These are phyloP conservation scores for Choricystis sp. DNA, from an alignment of 139 green algal genomes.

Conservation along the genomic window DNA sequence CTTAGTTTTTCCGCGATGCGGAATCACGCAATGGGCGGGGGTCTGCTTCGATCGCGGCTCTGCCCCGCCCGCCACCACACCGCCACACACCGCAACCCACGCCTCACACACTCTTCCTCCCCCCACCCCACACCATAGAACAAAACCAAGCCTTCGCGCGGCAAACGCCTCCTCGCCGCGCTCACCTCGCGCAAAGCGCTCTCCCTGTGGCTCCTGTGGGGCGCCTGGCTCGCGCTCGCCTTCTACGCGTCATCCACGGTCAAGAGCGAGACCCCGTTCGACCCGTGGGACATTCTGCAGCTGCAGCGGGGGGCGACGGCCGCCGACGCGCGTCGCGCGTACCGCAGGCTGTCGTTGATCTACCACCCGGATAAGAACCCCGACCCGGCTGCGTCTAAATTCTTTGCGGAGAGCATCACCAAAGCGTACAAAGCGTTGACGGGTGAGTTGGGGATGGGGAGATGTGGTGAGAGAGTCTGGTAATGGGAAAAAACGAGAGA, in stretches of 20 bases:
- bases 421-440: constrained; percentile 51
- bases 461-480: too few relatives aligned
- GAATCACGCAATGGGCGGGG: not conserved
- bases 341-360: constrained; percentile 48
- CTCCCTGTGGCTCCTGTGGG: constrained; percentile 33
- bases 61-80: not conserved
- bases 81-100: not conserved
- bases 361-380: constrained; percentile 92
- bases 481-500: too few relatives aligned
- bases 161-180: constrained; percentile 7
- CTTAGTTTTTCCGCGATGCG: not conserved
- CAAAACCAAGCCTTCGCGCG: not conserved
- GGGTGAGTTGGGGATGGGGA: too few relatives aligned
- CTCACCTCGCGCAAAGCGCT: not conserved
- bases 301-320: constrained; percentile 27
- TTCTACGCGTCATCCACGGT: constrained; percentile 26
- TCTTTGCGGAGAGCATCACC: constrained; percentile 69
- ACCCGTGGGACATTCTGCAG: constrained; percentile 78
- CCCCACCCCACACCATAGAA: constrained; percentile 1
- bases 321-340: constrained; percentile 64
- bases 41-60: too few relatives aligned
- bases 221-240: constrained; percentile 27
- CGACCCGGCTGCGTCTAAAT: constrained; percentile 53
- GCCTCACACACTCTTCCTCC: not conserved
- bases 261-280: constrained; percentile 48